Percentiles rank a stretch among this genome's conserved stretches.
phyloP scores from a whole-genome alignment of 805 yeast species.

The Candida maltosa region DNA sequence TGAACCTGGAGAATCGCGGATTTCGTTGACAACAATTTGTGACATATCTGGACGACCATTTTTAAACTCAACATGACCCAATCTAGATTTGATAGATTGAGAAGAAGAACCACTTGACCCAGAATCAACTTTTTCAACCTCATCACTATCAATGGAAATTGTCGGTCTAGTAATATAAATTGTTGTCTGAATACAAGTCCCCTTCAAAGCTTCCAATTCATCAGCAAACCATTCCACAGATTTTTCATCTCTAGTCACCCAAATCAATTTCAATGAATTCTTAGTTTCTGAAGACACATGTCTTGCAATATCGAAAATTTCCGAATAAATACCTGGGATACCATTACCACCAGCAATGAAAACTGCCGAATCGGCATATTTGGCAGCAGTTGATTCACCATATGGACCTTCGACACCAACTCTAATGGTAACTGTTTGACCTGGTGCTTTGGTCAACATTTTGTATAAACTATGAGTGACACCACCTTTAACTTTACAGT shows the following conservation, averaged over 20 bases:
- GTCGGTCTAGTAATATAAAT: slow-evolving; percentile 26
- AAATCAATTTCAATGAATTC: slow-evolving; percentile 42
- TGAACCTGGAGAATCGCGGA: slow-evolving; percentile 39
- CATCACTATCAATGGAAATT: slow-evolving; percentile 55
- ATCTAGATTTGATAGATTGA: slow-evolving; percentile 14
- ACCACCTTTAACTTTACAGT: slow-evolving; percentile 36
- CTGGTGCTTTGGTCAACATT: slow-evolving; percentile 24
- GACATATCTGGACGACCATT: slow-evolving; percentile 48
- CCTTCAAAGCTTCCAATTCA: slow-evolving; percentile 29
- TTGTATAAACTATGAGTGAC: slow-evolving; percentile 30
- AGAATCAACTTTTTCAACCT: slow-evolving; percentile 4
- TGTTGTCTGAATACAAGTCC: slow-evolving; percentile 20
- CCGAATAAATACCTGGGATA: slow-evolving; percentile 39
- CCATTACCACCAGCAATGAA: slow-evolving; percentile 42
- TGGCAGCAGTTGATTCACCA: slow-evolving; percentile 32
- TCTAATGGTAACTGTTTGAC: slow-evolving; percentile 21
- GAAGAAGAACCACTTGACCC: slow-evolving; percentile 7
- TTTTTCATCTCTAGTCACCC: slow-evolving; percentile 58
- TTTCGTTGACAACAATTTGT: slow-evolving; percentile 31
- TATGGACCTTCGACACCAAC: slow-evolving; percentile 39
- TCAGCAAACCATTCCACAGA: slow-evolving; percentile 47
- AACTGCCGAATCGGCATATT: slow-evolving; percentile 23
- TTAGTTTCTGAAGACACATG: slow-evolving; percentile 10
- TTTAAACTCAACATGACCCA: slow-evolving; percentile 32
- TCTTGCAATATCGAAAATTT: slow-evolving; percentile 19